phyloP scores from a whole-genome alignment of 2,329 filamentous ascomycete genomes.

The Aureobasidium pullulans region DNA sequence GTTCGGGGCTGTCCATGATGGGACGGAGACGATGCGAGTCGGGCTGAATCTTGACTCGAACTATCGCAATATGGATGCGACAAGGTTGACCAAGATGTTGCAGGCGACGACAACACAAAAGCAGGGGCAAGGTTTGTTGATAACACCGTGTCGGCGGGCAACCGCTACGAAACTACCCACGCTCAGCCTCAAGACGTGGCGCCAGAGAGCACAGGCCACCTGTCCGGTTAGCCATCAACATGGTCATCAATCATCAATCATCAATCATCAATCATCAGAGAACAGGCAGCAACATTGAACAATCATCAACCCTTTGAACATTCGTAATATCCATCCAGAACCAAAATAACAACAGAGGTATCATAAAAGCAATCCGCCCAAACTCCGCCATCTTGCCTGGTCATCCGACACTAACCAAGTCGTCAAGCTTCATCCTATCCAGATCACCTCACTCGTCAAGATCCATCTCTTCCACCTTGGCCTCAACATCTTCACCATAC shows the following conservation, averaged over 20 bases:
- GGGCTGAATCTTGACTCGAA: slow-evolving; percentile 5
- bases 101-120: background rate
- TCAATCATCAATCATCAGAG: background rate
- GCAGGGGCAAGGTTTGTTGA: slow-evolving; percentile 9
- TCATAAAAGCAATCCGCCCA: slow-evolving; percentile 2
- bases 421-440: background rate
- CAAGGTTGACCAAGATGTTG: background rate
- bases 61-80: background rate
- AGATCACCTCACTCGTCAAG: background rate
- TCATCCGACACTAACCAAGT: background rate
- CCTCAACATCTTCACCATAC: slow-evolving; percentile 2
- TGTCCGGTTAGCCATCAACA: background rate
- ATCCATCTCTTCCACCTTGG: slow-evolving; percentile 8
- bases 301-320: background rate
- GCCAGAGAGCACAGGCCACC: background rate
- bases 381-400: background rate
- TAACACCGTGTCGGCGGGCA: slow-evolving; percentile 5
- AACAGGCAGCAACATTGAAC: background rate
- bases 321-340: background rate
- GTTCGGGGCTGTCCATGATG: slow-evolving; percentile 76
- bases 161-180: background rate
- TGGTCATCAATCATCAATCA: background rate
- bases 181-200: background rate
- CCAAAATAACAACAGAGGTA: slow-evolving; percentile 6
- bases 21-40: slow-evolving; percentile 11